Base-by-base conservation (phyloP, 2,329 filamentous ascomycete species). In the Dothistroma pini region DNA sequence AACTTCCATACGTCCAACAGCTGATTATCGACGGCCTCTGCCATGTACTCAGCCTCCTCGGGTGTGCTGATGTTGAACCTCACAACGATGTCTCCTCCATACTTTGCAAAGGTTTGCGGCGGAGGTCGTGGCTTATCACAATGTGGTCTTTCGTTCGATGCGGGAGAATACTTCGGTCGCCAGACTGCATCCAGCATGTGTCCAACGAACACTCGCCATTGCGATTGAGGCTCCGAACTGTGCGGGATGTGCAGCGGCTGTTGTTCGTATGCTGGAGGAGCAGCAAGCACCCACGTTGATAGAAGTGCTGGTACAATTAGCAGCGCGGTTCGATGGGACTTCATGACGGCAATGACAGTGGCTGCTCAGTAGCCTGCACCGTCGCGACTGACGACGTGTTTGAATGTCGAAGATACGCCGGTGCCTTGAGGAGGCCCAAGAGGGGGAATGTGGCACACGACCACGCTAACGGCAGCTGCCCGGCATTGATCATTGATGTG, bases 1-100 rank as follows among this genome's bases (percentile, higher is more conserved):
- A 90, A 91, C 22, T 90, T 88, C 95, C 95, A 99, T 1, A 97
- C 84, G 72, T 99, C 95, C 48, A 97, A 80, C 69, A 95, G 89
- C 25, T 97, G 83, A 19, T 86, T 85, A 63, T 89, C 83, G 0
- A 87, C 83, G 2, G 91, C 91, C 59, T 89, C 84, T n/a, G 87
- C 83, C 59, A 96, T 79, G 1, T 88, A 88, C 35, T 78, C 76
- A 61, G 90, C 87, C 71, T 96, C 90, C 21, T 86, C 82, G 2
- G 81, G 75, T 29, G 84, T 86, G 63, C 83, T 87, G 58, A 97
- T 79, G 70, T 89, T 91, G 81, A 97, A 97, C 44, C 95, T 87
- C 64, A 97, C 79, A 16, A 99, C 91, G n/a, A 96, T 82, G 75
- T 97, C 88, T 64, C 89, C 85, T 63, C 86, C 85, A 74, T 96